Percentiles rank a stretch among this genome's conserved stretches.
Evolutionary conservation across 768 basidiomycete genomes (phyloP).

Genomic region (Suillus occidentalis): DNA sequence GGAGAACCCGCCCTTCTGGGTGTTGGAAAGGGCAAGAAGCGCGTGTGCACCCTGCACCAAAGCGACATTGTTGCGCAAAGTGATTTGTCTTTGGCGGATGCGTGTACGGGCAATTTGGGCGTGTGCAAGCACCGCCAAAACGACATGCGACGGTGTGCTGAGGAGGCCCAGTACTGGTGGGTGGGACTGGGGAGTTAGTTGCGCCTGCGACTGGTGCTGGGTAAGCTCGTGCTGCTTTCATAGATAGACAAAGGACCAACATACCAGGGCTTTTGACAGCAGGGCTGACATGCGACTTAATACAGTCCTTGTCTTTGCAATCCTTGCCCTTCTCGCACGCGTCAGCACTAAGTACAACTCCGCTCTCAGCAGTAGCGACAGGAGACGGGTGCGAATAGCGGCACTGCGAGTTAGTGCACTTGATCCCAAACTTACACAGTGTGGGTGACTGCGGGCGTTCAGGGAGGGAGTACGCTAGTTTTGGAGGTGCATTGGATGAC

Average conservation of each 20-base stretch:
- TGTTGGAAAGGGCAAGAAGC: conserved; percentile 89
- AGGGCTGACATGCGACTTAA: conserved; percentile 88
- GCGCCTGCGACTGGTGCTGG: conserved; percentile 31
- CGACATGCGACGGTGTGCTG: conserved; percentile 51
- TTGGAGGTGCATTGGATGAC: conserved; percentile 7
- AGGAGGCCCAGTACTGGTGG: conserved; percentile 21
- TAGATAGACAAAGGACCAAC: conserved; percentile 8
- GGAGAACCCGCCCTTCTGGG: conserved; percentile 81
- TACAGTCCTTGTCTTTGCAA: conserved; percentile 93
- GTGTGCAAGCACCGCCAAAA: conserved; percentile 71
- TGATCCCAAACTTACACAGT: conserved; percentile 90
- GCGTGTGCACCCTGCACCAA: conserved; percentile 83
- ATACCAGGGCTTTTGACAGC: conserved; percentile 69
- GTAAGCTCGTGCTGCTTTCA: conserved; percentile 15
- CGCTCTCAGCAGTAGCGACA: conserved; percentile 93
- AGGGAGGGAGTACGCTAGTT: conserved; percentile 54
- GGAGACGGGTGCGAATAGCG: conserved; percentile 94
- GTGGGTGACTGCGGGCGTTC: conserved; percentile 84
- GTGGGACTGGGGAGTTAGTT: conserved; percentile 37
- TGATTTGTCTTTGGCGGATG: conserved; percentile 56
- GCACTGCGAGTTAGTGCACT: conserved; percentile 89
- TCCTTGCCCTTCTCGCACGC: conserved; percentile 85
- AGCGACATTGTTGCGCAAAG: conserved; percentile 66
- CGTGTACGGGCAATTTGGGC: conserved; percentile 64
- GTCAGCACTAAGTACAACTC: conserved; percentile 92